These are phyloP conservation scores for Plenodomus biglobosus DNA, from an alignment of 2,329 filamentous ascomycete species.

Conservation along the genomic window DNA sequence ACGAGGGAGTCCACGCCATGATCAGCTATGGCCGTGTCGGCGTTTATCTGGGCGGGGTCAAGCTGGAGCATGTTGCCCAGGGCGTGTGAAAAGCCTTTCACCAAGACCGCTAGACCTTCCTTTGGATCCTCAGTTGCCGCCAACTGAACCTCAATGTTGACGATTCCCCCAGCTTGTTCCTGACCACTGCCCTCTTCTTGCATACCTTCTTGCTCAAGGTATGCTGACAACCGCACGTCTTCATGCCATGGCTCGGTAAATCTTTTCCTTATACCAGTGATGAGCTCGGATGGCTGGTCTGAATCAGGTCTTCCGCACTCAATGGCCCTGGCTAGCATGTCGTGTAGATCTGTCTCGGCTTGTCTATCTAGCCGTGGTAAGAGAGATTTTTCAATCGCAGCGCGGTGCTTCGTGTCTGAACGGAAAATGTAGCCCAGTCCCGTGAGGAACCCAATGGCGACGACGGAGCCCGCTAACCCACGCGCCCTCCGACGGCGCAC, in stretches of 20 bases:
- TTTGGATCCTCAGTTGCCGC: background rate
- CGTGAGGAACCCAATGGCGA: conserved; percentile 40
- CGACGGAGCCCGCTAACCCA: conserved; percentile 44
- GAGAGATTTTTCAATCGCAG: too few relatives aligned
- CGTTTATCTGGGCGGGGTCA: background rate
- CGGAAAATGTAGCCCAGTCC: conserved; percentile 52
- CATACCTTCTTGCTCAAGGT: too few relatives aligned
- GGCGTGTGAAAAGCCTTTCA: background rate
- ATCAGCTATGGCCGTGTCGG: background rate
- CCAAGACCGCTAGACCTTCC: background rate
- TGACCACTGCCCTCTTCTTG: too few relatives aligned
- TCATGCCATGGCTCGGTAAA: too few relatives aligned
- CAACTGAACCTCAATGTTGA: too few relatives aligned
- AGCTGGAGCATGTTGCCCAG: background rate
- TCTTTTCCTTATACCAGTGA: background rate
- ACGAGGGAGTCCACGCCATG: conserved; percentile 39
- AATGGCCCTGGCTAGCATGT: too few relatives aligned
- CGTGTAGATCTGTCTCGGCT: too few relatives aligned
- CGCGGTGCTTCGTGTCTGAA: background rate
- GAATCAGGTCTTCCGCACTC: conserved; percentile 3
- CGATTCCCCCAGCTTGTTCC: too few relatives aligned
- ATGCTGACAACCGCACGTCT: background rate
- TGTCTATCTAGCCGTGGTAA: too few relatives aligned
- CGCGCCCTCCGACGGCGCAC: conserved; percentile 41
- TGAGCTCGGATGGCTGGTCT: conserved; percentile 5